Percentiles rank a stretch among this genome's conserved stretches.
Evolutionary conservation across 192 early-diverging fungal species (phyloP).

Genomic region (Allomyces macrogynus): DNA sequence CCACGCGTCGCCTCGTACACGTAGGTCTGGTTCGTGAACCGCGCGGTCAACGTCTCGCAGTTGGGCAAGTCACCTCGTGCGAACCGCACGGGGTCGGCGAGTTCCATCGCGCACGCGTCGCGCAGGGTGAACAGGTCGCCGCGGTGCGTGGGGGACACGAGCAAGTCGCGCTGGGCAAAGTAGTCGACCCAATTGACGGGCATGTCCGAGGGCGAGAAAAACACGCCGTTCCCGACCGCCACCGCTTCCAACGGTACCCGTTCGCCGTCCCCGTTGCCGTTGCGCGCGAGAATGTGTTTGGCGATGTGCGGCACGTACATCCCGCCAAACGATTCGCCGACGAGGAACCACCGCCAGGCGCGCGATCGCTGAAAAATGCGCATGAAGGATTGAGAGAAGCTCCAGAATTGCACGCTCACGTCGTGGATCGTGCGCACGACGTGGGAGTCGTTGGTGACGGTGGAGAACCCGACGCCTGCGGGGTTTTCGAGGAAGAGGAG

Average conservation of each 20-base stretch:
- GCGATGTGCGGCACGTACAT: neutral
- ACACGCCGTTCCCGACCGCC: neutral
- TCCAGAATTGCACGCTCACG: neutral
- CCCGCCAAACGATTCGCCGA: neutral
- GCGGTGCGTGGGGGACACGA: neutral
- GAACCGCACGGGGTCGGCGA: neutral
- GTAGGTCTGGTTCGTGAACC: neutral
- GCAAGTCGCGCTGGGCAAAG: neutral
- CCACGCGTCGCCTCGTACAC: neutral
- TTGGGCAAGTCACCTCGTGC: neutral
- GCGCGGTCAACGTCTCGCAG: neutral
- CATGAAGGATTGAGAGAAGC: neutral
- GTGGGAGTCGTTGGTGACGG: neutral
- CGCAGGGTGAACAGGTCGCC: neutral
- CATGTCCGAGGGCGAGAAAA: neutral
- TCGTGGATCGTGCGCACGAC: neutral
- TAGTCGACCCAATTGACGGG: slow-evolving; percentile 1
- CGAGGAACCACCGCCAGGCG: neutral
- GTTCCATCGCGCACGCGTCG: neutral
- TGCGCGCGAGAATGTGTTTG: neutral
- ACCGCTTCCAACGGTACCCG: neutral
- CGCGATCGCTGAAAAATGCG: neutral
- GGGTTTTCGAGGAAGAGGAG: neutral
- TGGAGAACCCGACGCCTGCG: neutral
- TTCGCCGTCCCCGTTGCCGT: neutral